Percentiles rank a stretch among this genome's conserved stretches.
These are phyloP conservation scores for Discostella pseudostelligera DNA, from an alignment of 108 stramenopile species.

Conservation along the genomic window DNA sequence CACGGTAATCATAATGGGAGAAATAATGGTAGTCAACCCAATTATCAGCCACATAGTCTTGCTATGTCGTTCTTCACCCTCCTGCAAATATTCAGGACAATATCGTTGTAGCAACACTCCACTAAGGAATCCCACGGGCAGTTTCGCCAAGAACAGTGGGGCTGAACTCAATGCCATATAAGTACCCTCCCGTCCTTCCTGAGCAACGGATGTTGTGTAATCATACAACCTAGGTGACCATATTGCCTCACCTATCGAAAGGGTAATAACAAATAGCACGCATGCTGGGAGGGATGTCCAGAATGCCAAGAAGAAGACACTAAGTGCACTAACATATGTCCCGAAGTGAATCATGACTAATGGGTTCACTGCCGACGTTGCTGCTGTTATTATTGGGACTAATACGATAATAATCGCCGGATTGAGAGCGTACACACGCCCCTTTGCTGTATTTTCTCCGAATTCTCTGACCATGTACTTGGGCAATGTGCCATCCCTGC, in stretches of 20 bases:
- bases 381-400: conserved; percentile 75
- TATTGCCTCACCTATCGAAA: conserved; percentile 78
- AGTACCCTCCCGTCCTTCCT: conserved; percentile 79
- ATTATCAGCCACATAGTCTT: conserved; percentile 84
- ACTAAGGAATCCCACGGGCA: conserved; percentile 79
- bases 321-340: conserved; percentile 65
- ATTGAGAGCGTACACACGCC: conserved; percentile 78
- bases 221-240: conserved; percentile 83
- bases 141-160: conserved; percentile 78
- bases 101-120: conserved; percentile 63
- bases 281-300: conserved; percentile 69
- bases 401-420: conserved; percentile 77
- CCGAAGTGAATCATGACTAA: conserved; percentile 78
- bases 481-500: conserved; percentile 73
- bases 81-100: conserved; percentile 57
- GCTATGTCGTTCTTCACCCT: conserved; percentile 54
- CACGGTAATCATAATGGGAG: conserved; percentile 62
- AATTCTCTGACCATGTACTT: conserved; percentile 84
- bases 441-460: conserved; percentile 70
- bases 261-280: conserved; percentile 62
- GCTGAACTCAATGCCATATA: conserved; percentile 82
- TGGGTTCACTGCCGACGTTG: conserved; percentile 62
- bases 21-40: conserved; percentile 55
- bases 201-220: conserved; percentile 69
- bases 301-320: conserved; percentile 69